These are phyloP conservation scores for Conidiobolus incongruus DNA, from an alignment of 371 early-diverging fungal species.

Conservation along the genomic window DNA sequence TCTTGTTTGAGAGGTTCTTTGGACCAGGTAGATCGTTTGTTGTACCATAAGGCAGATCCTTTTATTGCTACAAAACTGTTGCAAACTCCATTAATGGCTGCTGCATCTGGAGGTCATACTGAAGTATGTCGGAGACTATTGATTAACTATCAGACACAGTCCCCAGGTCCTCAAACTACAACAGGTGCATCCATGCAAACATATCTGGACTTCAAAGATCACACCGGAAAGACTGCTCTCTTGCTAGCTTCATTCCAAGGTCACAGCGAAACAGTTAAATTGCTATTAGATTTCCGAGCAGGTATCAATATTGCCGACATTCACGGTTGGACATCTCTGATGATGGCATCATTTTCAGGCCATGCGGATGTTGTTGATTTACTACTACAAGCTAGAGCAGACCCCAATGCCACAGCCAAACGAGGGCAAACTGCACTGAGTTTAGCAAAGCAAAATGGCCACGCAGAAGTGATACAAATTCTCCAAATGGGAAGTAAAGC, in stretches of 20 bases:
- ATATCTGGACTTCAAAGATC: slow-evolving; percentile 14
- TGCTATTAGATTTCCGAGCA: slow-evolving; percentile 12
- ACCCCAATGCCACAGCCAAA: slow-evolving; percentile 9
- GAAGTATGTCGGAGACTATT: slow-evolving; percentile 11
- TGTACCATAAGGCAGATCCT: too few species aligned
- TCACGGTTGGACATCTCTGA: slow-evolving; percentile 16
- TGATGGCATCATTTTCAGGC: slow-evolving; percentile 16
- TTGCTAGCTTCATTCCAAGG: slow-evolving; percentile 13
- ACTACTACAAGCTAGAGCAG: slow-evolving; percentile 11
- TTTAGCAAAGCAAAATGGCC: slow-evolving; percentile 13
- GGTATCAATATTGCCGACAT: slow-evolving; percentile 10
- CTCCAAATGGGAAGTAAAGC: neutral
- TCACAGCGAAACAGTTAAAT: slow-evolving; percentile 10
- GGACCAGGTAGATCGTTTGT: too few species aligned
- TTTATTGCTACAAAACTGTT: slow-evolving; percentile 5
- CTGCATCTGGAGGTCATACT: slow-evolving; percentile 15
- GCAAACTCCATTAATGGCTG: slow-evolving; percentile 16
- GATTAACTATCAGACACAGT: too few species aligned
- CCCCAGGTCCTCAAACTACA: too few species aligned
- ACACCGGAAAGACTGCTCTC: slow-evolving; percentile 13
- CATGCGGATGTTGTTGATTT: slow-evolving; percentile 10
- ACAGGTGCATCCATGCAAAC: slow-evolving; percentile 10
- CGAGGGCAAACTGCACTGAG: slow-evolving; percentile 14
- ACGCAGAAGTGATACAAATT: slow-evolving; percentile 5
- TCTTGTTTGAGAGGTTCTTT: too few species aligned